Evolutionary conservation across 2,329 filamentous ascomycete species (phyloP).

Genomic region (Pseudogymnoascus verrucosus): DNA sequence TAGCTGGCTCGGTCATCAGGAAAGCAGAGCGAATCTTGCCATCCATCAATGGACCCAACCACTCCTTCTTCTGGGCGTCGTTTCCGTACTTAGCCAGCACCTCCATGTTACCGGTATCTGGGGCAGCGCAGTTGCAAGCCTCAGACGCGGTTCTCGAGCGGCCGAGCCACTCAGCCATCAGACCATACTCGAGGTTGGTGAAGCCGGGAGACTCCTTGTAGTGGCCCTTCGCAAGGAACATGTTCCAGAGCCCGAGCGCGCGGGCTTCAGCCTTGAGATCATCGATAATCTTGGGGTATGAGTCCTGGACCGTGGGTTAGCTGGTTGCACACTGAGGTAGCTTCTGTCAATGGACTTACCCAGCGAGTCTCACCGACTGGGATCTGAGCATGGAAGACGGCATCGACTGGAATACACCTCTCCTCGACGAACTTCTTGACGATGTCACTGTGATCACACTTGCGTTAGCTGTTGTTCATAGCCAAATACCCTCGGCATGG

Average conservation of each 20-base stretch:
- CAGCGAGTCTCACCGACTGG: constrained; percentile 71
- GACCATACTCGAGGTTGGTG: constrained; percentile 89
- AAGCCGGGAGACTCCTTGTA: constrained; percentile 94
- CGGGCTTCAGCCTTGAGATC: constrained; percentile 79
- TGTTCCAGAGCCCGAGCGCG: constrained; percentile 88
- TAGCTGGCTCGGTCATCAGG: constrained; percentile 86
- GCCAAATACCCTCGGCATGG: not conserved
- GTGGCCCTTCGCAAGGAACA: constrained; percentile 92
- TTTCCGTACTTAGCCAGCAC: constrained; percentile 87
- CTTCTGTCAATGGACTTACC: constrained; percentile 25
- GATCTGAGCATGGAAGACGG: constrained; percentile 71
- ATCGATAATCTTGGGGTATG: constrained; percentile 74
- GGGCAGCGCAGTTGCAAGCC: constrained; percentile 83
- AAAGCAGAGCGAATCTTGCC: constrained; percentile 85
- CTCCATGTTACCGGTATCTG: constrained; percentile 94
- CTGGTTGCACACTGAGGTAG: not conserved
- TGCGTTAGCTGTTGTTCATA: constrained; percentile 6
- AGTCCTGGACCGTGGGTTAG: constrained; percentile 31
- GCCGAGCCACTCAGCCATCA: constrained; percentile 95
- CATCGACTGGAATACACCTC: constrained; percentile 82
- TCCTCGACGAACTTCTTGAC: constrained; percentile 96
- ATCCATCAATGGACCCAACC: constrained; percentile 73
- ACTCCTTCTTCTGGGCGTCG: constrained; percentile 73
- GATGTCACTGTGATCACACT: constrained; percentile 42
- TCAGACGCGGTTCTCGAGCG: constrained; percentile 77